phyloP scores from a whole-genome alignment of 257 asterid genomes.

The Perilla frutescens region DNA sequence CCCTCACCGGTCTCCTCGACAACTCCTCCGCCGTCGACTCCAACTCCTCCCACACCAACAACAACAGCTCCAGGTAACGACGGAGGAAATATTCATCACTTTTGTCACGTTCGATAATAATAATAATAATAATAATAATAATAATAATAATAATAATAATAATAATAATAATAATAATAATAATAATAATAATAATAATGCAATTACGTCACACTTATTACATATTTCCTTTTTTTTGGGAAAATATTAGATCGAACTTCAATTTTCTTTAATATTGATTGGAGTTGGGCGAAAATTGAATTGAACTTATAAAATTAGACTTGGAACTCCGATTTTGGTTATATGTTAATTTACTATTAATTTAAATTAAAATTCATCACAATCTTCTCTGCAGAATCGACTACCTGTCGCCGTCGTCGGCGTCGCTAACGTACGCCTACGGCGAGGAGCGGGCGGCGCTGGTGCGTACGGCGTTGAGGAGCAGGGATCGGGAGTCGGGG shows the following conservation, averaged over 20 bases:
- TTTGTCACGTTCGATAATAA: too few species aligned
- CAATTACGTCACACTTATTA: background rate
- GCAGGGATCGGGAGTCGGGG: conserved; percentile 65
- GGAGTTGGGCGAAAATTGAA: background rate
- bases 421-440: conserved; percentile 55
- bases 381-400: conserved; percentile 34
- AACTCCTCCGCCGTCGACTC: conserved; percentile 47
- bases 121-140: too few species aligned
- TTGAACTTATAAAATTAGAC: background rate
- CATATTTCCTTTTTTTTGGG: background rate
- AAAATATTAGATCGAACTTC: background rate
- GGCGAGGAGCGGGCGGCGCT: conserved; percentile 61
- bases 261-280: too few species aligned
- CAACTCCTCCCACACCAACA: conserved; percentile 44
- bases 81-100: background rate
- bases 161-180: too few species aligned
- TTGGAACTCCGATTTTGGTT: too few species aligned
- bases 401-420: conserved; percentile 50
- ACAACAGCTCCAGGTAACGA: conserved; percentile 42
- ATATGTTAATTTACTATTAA: too few species aligned
- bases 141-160: too few species aligned
- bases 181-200: background rate
- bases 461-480: conserved; percentile 78
- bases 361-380: too few species aligned
- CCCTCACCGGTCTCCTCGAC: conserved; percentile 68